Evolutionary conservation across 306 rosid species (phyloP), one percentile per base, ranked within the genome.

Genomic region (Inga laurina): DNA sequence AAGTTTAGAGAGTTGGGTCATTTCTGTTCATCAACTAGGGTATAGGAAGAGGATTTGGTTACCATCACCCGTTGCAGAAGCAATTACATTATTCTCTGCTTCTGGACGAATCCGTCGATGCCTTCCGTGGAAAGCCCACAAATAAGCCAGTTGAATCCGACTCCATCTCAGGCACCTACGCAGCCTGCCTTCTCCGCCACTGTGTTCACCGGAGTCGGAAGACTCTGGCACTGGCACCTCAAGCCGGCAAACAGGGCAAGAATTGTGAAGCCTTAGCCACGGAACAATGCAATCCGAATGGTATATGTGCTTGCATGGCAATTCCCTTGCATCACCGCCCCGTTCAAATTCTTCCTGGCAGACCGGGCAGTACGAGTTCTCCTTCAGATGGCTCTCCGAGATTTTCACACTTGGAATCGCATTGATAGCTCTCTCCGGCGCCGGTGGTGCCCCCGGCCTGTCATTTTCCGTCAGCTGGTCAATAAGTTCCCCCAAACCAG

Each of bases 201-300:
- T 7, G 37, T 74, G 14, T 10, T 79, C 88, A 22, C 21, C 57
- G 22, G 86, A 32, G 11, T 32, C 22, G 6, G 67, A 10, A 10
- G 67, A 61, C 19, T 22, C 70, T 11, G 70, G 19, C n/a, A 30
- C 80, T 0, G 87, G 87, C 77, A 84, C 72, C 44, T 70, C 77
- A 74, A 78, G 74, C 69, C 97, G 91, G 77, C 98, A 95, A 72
- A 93, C 88, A 1, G 98, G 98, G 48, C 98, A 95, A 2, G 95
- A 86, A 64, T 89, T 91, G 76, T 78, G 94, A 75, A 79, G 88
- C 76, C 85, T 77, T 14, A 95, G 91, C 98, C 98, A 93, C 8
- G 89, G 93, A 61, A 86, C 87, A 67, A 95, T 91, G 71, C 98
- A 95, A 0, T 86, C 86, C 0, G 85, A 81, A 19, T 91, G 88